Percentiles rank a stretch among this genome's conserved stretches.
phyloP scores from a whole-genome alignment of 2,329 filamentous ascomycete genomes.

The Fonsecaea nubica region DNA sequence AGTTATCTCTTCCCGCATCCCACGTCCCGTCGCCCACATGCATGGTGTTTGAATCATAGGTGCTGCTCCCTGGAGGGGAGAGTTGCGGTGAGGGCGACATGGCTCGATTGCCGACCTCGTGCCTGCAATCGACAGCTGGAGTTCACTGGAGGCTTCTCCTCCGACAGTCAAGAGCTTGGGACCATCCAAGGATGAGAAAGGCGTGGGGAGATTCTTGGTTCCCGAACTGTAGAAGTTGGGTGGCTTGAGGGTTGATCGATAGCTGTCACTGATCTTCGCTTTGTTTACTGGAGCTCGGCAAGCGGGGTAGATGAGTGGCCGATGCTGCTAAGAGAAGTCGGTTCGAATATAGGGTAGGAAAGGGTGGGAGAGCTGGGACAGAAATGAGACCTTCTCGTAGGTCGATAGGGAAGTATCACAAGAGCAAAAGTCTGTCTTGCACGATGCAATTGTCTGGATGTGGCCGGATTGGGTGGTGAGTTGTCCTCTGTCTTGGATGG shows the following conservation, averaged over 20 bases:
- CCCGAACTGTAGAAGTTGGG: neutral
- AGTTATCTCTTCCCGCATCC: constrained; percentile 67
- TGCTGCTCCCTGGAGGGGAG: constrained; percentile 65
- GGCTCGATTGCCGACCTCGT: constrained; percentile 6
- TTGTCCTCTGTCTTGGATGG: constrained; percentile 9
- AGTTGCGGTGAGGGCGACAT: constrained; percentile 53
- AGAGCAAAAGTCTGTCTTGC: neutral
- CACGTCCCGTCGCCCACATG: constrained; percentile 72
- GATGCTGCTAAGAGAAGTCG: neutral
- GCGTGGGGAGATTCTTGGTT: neutral
- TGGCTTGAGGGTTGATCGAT: neutral
- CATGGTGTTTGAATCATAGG: constrained; percentile 66
- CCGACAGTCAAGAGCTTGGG: constrained; percentile 23
- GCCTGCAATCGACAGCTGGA: constrained; percentile 12
- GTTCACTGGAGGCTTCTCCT: constrained; percentile 35
- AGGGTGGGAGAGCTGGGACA: neutral
- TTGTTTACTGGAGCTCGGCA: constrained; percentile 25
- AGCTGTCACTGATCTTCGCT: constrained; percentile 6
- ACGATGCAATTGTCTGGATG: constrained; percentile 6
- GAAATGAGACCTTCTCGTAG: neutral
- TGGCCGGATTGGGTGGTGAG: neutral
- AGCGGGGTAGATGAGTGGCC: constrained; percentile 16
- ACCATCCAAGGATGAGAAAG: constrained; percentile 32
- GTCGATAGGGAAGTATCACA: constrained; percentile 3
- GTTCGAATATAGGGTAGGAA: neutral